These are phyloP conservation scores for Lolium rigidum DNA, from an alignment of 176 grass and related monocot species.

Conservation along the genomic window DNA sequence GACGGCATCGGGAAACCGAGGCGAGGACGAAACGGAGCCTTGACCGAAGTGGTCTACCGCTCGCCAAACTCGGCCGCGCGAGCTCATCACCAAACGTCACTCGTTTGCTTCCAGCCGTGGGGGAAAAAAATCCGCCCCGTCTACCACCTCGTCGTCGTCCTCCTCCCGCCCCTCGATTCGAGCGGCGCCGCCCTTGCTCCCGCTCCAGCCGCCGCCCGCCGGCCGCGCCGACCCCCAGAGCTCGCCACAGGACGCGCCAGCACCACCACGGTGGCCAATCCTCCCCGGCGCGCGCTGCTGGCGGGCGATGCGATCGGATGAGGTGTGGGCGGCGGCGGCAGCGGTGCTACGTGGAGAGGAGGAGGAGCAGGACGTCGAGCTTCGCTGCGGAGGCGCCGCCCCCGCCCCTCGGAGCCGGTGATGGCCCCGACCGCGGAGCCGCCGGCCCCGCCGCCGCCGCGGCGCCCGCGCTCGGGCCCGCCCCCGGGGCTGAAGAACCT, in stretches of 20 bases:
- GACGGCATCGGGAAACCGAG: neutral
- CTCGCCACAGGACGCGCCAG: constrained; percentile 10
- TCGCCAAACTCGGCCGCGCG: neutral
- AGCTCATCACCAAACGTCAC: neutral
- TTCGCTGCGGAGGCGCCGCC: constrained; percentile 39
- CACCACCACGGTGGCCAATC: constrained; percentile 42
- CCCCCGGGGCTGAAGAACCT: constrained; percentile 91
- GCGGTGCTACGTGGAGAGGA: constrained; percentile 49
- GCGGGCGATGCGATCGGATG: constrained; percentile 81
- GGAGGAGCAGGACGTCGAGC: constrained; percentile 53
- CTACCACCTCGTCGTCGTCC: neutral
- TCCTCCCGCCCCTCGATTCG: constrained; percentile 42
- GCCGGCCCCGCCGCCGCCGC: constrained; percentile 41
- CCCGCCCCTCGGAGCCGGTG: constrained; percentile 42
- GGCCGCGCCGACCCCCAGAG: constrained; percentile 16
- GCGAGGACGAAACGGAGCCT: neutral
- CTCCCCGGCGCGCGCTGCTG: constrained; percentile 35
- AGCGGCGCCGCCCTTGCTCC: neutral
- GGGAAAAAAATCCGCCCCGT: neutral
- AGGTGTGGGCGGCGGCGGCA: constrained; percentile 61
- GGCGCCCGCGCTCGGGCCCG: constrained; percentile 61
- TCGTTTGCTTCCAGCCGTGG: neutral
- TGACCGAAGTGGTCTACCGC: neutral
- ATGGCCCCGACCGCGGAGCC: constrained; percentile 62
- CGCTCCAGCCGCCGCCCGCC: neutral